Base-by-base conservation (phyloP, 2,329 filamentous ascomycete genomes). In the Ophioceras dolichostomum region DNA sequence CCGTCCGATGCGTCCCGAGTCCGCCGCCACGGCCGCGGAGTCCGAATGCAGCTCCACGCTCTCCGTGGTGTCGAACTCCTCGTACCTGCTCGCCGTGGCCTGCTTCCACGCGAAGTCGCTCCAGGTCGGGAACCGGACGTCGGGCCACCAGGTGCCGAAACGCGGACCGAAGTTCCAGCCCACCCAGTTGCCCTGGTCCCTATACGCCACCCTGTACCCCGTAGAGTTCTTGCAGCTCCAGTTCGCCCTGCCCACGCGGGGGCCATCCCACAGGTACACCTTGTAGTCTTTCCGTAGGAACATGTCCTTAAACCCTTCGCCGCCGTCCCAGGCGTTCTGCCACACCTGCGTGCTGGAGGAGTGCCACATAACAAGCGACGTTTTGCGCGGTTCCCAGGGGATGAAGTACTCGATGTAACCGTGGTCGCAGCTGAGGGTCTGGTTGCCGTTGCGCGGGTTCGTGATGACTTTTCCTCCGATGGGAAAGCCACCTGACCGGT, bases 341-440 rank as follows among this genome's bases (percentile, higher is more conserved):
- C 47, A 59, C 4, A 48, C 51, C 40, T 60, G 57, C 3, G 55
- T 59, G 43, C 49, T 55, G 10, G 55, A 56, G 41, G 53, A 57
- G 42, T 60, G 57, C 57, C 57, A 60, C 53, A 59, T 55, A 13
- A 59, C 50, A 14, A 60, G 40, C 37, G 51, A 52, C 13, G 55
- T 57, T 34, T 46, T 46, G 17, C 56, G 52, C 8, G 50, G 51
- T 9, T 35, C 43, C 49, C 49, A 55, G 2, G 57, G 57, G 20
- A 54, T 48, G 41, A 60, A 60, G 41, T 59, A 59, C 44, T 59
- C 57, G 44, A 59, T 50, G 39, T 59, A 60, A 18, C 57, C 57
- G 42, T 59, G 55, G 32, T 60, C 57, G 44, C 56, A 60, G 2
- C 53, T 53, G 5, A 59, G 49, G 0, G 55, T 59, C 40, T 41